These are phyloP conservation scores for Salisapilia sapeloensis DNA, from an alignment of 352 stramenopile species.

Conservation along the genomic window DNA sequence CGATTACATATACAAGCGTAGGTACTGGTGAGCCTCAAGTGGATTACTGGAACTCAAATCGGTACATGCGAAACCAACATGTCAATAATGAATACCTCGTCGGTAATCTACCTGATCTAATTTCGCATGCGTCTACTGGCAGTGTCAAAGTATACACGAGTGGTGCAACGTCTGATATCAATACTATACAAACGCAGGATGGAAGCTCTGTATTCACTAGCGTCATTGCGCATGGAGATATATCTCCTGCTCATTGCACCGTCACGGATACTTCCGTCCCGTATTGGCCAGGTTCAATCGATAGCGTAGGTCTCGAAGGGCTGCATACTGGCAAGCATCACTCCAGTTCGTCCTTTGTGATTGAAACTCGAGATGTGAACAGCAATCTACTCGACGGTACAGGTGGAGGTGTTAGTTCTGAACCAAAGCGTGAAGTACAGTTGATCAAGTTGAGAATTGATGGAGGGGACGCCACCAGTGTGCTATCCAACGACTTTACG, in stretches of 20 bases:
- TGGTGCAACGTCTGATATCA: conserved; percentile 12
- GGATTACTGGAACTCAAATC: conserved; percentile 48
- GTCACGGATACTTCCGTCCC: conserved; percentile 30
- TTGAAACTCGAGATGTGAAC: conserved; percentile 85
- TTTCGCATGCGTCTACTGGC: conserved; percentile 9
- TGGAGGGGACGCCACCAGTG: conserved; percentile 7
- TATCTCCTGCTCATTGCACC: conserved; percentile 48
- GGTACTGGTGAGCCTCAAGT: conserved; percentile 18
- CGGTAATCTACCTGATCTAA: conserved; percentile 20
- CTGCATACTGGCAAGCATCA: conserved; percentile 49
- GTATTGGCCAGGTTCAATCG: conserved; percentile 42
- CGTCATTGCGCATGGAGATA: conserved; percentile 31
- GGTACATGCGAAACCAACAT: conserved; percentile 24
- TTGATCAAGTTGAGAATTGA: conserved; percentile 77
- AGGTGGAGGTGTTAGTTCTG: conserved; percentile 24
- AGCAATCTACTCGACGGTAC: conserved; percentile 82
- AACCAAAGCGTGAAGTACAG: conserved; percentile 76
- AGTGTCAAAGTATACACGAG: conserved; percentile 15
- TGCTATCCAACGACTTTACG: conserved; percentile 55
- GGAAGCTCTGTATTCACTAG: conserved; percentile 34
- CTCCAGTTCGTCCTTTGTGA: conserved; percentile 71
- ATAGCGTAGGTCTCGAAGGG: conserved; percentile 30
- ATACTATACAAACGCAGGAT: conserved; percentile 11
- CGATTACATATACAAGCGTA: conserved; percentile 39
- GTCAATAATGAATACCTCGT: conserved; percentile 27